phyloP scores from a whole-genome alignment of 2,329 filamentous ascomycete species.

The Cephalotrichum gorgonifer region DNA sequence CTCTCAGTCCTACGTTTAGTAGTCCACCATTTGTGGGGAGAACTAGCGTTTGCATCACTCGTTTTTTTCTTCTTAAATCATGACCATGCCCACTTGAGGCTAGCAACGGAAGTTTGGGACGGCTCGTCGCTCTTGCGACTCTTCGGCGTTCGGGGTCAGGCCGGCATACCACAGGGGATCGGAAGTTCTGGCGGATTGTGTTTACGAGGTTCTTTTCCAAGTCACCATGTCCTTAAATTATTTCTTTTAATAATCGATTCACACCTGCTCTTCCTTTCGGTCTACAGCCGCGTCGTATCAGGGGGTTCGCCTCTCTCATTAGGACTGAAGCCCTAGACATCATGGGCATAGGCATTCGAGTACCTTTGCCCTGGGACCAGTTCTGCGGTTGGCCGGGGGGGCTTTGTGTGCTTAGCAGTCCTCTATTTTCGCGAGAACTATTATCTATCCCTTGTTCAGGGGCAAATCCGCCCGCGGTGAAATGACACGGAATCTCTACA shows the following conservation, averaged over 20 bases:
- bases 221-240: background rate
- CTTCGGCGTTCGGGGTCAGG: slow-evolving; percentile 1
- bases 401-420: too few species aligned
- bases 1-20: too few species aligned
- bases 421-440: too few species aligned
- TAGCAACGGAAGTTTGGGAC: background rate
- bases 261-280: background rate
- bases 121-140: background rate
- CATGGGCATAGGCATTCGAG: too few species aligned
- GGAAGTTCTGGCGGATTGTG: background rate
- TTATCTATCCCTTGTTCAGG: too few species aligned
- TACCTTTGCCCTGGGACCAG: too few species aligned
- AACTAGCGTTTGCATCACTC: background rate
- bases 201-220: background rate
- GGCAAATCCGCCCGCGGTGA: too few species aligned
- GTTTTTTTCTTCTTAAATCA: background rate
- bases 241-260: background rate
- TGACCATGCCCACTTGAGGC: background rate
- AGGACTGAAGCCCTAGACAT: too few species aligned
- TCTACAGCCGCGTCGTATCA: background rate
- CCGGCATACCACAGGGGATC: background rate
- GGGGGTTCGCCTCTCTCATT: too few species aligned
- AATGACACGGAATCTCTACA: background rate
- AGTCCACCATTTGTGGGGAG: background rate
- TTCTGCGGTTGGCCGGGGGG: too few species aligned